Conservation (phyloP, 345 rosid species). For the Stellera chamaejasme region DNA sequence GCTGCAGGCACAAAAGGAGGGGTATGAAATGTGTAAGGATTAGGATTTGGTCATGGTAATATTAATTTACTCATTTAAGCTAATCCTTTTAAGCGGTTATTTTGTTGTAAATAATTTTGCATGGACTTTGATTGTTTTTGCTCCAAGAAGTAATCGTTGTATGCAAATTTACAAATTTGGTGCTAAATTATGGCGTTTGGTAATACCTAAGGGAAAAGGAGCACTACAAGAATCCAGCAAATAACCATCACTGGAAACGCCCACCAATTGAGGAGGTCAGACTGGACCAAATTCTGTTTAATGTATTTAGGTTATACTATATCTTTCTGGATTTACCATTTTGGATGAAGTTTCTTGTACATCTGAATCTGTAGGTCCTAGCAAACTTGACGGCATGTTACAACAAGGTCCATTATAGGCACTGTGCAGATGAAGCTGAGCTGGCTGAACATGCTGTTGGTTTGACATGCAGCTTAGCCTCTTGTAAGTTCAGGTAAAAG, state of each 20-base stretch:
- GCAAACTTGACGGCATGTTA: slow-evolving; percentile 71
- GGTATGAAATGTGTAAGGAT: too few species aligned
- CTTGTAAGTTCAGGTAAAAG: slow-evolving; percentile 73
- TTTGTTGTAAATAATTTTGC: too few species aligned
- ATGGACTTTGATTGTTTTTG: too few species aligned
- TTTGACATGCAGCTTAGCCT: slow-evolving; percentile 74
- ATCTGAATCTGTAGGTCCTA: slow-evolving; percentile 36
- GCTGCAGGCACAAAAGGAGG: too few species aligned
- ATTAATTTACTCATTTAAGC: too few species aligned
- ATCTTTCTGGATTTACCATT: too few species aligned
- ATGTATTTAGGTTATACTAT: too few species aligned
- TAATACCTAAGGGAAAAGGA: slow-evolving; percentile 61
- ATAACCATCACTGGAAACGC: slow-evolving; percentile 42
- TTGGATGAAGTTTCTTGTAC: not conserved
- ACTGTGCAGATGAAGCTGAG: slow-evolving; percentile 88
- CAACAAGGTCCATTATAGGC: slow-evolving; percentile 69
- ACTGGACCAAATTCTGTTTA: not conserved
- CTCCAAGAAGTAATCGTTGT: too few species aligned
- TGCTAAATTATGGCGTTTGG: slow-evolving; percentile 6
- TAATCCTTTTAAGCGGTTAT: too few species aligned
- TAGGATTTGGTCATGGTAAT: too few species aligned
- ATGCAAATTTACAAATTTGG: too few species aligned
- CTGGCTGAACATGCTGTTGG: slow-evolving; percentile 84
- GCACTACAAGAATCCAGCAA: slow-evolving; percentile 62
- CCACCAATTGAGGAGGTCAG: slow-evolving; percentile 90